Evolutionary conservation across 2,329 filamentous ascomycete genomes (phyloP).

Genomic region (Paecilomyces sp.): DNA sequence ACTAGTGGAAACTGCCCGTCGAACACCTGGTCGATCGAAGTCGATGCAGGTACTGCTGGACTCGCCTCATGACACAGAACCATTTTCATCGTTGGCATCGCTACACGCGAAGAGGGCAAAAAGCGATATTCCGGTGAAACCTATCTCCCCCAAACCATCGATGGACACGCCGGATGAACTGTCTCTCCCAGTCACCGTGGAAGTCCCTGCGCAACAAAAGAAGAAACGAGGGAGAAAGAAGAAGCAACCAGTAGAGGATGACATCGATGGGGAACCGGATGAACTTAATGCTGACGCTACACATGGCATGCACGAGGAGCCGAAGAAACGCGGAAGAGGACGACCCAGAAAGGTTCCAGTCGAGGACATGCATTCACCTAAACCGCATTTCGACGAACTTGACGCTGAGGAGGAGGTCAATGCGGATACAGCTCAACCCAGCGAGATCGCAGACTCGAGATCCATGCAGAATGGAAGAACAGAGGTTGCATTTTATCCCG

Average conservation of each 20-base stretch:
- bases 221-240: slow-evolving; percentile 24
- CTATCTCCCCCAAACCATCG: slow-evolving; percentile 12
- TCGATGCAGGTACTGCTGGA: slow-evolving; percentile 17
- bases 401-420: background rate
- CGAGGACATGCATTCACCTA: background rate
- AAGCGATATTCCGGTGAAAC: slow-evolving; percentile 10
- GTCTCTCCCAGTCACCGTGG: slow-evolving; percentile 15
- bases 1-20: slow-evolving; percentile 6
- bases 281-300: slow-evolving; percentile 1
- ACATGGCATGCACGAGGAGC: background rate
- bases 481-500: background rate
- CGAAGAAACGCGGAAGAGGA: background rate
- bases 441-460: background rate
- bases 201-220: slow-evolving; percentile 13
- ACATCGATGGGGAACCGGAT: background rate
- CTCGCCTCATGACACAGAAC: slow-evolving; percentile 34
- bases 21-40: slow-evolving; percentile 14
- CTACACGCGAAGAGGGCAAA: slow-evolving; percentile 16
- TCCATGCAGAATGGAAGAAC: background rate
- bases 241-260: slow-evolving; percentile 13
- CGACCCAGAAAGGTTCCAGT: background rate
- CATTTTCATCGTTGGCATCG: slow-evolving; percentile 27
- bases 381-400: background rate
- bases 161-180: slow-evolving; percentile 20
- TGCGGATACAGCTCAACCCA: background rate